A percentile compares a stretch with the other conserved stretches of the same genome.
These are phyloP conservation scores for Fusarium verrucosum DNA, from an alignment of 2,329 filamentous ascomycete species.

Conservation along the genomic window DNA sequence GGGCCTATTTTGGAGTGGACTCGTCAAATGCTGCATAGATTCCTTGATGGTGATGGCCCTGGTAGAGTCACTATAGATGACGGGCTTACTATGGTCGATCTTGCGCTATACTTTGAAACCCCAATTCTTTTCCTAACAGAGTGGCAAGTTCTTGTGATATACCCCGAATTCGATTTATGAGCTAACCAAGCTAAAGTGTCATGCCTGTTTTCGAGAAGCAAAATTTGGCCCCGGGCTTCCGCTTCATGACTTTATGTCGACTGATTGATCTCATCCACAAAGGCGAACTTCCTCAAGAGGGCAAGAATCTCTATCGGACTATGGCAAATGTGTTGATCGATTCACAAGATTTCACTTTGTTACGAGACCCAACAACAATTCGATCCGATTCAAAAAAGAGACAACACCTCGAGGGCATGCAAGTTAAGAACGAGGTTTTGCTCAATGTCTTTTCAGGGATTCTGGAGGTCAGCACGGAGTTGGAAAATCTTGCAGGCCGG, in stretches of 20 bases:
- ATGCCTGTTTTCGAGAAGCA: conserved; percentile 7
- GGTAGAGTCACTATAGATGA: conserved; percentile 1
- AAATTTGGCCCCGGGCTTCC: background rate
- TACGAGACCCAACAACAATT: background rate
- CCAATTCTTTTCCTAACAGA: conserved; percentile 6
- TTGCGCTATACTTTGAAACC: conserved; percentile 27
- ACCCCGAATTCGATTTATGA: no score
- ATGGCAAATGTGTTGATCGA: background rate
- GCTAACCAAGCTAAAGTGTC: conserved; percentile 15
- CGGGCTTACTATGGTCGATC: conserved; percentile 22
- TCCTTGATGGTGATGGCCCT: background rate
- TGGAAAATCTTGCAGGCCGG: conserved; percentile 20
- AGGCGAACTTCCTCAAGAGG: background rate
- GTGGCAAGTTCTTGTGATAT: background rate
- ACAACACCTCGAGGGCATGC: background rate
- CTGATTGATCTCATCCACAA: background rate
- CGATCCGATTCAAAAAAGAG: background rate
- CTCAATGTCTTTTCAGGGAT: conserved; percentile 22
- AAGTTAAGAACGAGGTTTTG: no score
- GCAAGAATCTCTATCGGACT: background rate
- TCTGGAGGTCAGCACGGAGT: conserved; percentile 20
- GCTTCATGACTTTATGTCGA: conserved; percentile 13
- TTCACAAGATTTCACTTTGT: background rate
- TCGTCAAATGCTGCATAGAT: conserved; percentile 1
- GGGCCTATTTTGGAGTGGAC: conserved; percentile 16